Percentiles rank a stretch among this genome's conserved stretches.
phyloP scores from a whole-genome alignment of 495 filamentous ascomycete genomes.

The Echria macrotheca region DNA sequence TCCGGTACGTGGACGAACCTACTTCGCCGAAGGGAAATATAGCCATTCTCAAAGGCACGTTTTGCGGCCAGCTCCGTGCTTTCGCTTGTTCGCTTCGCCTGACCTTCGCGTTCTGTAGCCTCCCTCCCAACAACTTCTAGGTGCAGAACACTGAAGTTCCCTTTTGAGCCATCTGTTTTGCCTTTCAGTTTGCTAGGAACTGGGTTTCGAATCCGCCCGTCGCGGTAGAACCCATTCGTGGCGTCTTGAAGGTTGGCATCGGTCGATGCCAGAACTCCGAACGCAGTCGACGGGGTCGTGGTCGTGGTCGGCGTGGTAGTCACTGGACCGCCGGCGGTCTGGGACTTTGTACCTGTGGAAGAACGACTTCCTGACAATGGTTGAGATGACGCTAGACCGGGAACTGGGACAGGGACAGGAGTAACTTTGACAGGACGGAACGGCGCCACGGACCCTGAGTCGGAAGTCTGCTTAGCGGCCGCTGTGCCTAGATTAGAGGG shows the following conservation, averaged over 20 bases:
- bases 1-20: constrained; percentile 32
- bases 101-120: constrained; percentile 42
- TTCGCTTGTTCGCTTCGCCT: constrained; percentile 53
- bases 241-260: constrained; percentile 21
- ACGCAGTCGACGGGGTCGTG: constrained; percentile 7
- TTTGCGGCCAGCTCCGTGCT: constrained; percentile 49
- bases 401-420: constrained; percentile 21
- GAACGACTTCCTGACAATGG: too few species aligned
- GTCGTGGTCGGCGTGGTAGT: not conserved
- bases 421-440: constrained; percentile 15
- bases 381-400: constrained; percentile 17
- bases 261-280: constrained; percentile 14
- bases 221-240: constrained; percentile 24
- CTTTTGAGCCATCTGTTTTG: constrained; percentile 51
- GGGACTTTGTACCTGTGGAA: constrained; percentile 4
- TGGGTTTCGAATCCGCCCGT: constrained; percentile 52
- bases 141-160: constrained; percentile 55
- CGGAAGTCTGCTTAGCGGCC: constrained; percentile 8
- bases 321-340: constrained; percentile 4
- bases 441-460: constrained; percentile 1
- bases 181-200: constrained; percentile 54
- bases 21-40: constrained; percentile 45
- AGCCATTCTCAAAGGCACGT: constrained; percentile 45
- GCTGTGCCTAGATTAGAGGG: constrained; percentile 19
- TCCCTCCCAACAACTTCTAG: constrained; percentile 43